Base-by-base conservation (phyloP, 768 basidiomycete species). In the Amanita rimosa region DNA sequence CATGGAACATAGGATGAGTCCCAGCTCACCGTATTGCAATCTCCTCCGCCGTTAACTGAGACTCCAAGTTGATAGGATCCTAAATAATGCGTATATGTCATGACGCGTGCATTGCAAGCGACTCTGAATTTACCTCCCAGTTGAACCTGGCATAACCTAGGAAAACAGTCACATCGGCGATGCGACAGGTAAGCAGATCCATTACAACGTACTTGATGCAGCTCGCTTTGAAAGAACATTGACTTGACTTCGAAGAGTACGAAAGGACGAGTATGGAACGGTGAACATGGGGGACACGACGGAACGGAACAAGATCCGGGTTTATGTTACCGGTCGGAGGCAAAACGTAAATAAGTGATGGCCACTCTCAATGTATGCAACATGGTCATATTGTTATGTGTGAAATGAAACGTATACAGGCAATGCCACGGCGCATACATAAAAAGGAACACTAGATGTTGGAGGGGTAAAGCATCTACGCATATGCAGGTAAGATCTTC, bases 391-490 rank as follows among this genome's bases (percentile, higher is more conserved):
- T 70, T 69, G 68, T 62, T 64, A 59, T 67, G 67, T 52, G 60
- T 54, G 60, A 55, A 54, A 55, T 57, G 55, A 59, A 59, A 56
- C 57, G 60, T 60, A 65, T 57, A 62, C 53, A 54, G 48, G 16
- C 24, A 36, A 22, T n/a, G n/a, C 40, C 48, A 49, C 36, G 48
- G 35, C 33, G 48, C 48, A 49, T 43, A 42, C 48, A 49, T 13
- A 43, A 49, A 22, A 49, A 60, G 51, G 51, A 44, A 64, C 70
- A 13, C 81, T 68, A 88, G 65, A 87, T 84, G 62, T 72, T 83
- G 62, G 88, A 91, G 44, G 90, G 90, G 70, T 91, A 94, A 57
- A 94, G 81, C 91, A 94, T 94, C 89, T 91, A 57, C 6, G 29
- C 6, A 35, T 40, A 7, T 8, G 8, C 19, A 3, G 8, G 38